Base-by-base conservation (phyloP, 352 stramenopile genomes). In the Globisporangium recalcitrans region DNA sequence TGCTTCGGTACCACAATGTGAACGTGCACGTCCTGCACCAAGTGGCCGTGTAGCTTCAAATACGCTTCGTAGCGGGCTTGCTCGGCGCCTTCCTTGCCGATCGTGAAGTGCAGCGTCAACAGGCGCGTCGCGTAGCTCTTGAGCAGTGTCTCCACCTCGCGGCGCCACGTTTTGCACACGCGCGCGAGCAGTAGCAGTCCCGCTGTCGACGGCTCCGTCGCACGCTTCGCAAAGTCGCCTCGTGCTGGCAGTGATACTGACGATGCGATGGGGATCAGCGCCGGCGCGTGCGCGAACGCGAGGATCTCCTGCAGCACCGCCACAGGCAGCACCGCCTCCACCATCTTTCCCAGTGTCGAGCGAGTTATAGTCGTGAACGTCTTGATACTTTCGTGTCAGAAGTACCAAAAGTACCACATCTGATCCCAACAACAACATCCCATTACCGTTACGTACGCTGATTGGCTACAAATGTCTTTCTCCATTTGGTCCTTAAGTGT, bases 271-370 rank as follows among this genome's bases (percentile, higher is more conserved):
- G 72, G 74, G 26, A 80, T 64, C 19, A 83, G 72, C 62, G 77
- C 65, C 4, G 74, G 70, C 29, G 64, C 74, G 48, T 60, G 59
- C 11, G 71, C 71, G 53, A 69, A 71, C 38, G 66, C 58, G 60
- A 69, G 71, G 64, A 80, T 76, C 64, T 77, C 71, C 11, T 66
- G 65, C 55, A 78, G 27, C 49, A 56, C 49, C 3, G 27, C 49
- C 7, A 56, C 27, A n/a, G 49, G 49, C 49, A 56, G 19, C 26
- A 52, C 64, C 27, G 70, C 9, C 44, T 80, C 38, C 65, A 59
- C 21, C 73, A 81, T 51, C 58, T 69, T 80, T 10, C 64, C 75
- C 8, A n/a, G n/a, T n/a, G n/a, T n/a, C n/a, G n/a, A n/a, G n/a
- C n/a, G n/a, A n/a, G n/a, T n/a, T n/a, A n/a, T n/a, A n/a, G n/a